Base-by-base conservation (phyloP, 176 grass and related monocot species). In the Lolium multiflorum region DNA sequence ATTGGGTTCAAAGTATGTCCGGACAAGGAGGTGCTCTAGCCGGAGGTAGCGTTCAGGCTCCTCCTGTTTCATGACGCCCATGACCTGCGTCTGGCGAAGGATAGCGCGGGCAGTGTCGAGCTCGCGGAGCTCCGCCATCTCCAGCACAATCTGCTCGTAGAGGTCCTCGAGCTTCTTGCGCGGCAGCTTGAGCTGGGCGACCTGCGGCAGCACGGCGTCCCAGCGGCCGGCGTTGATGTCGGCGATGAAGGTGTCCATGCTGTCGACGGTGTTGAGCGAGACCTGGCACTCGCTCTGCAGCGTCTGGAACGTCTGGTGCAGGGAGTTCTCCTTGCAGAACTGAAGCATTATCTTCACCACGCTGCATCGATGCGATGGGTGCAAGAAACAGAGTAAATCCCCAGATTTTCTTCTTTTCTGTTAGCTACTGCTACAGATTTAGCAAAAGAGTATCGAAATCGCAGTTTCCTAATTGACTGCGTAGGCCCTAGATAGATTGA, bases 21-120 rank as follows among this genome's bases (percentile, higher is more conserved):
- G 92, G 54, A 96, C 97, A 79, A 96, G 87, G 79, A 99, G 92
- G 81, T 99, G 97, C 85, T 99, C 97, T 25, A 96, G 94, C 78
- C 94, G 89, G 39, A 99, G 86, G 84, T 99, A 99, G 51, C 94
- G 93, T 79, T 99, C 94, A 1, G 97, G 97, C 82, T 99, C 94
- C 85, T 96, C 97, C 92, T 99, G 97, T 82, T 99, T 96, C 97
- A 99, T 99, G 20, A 99, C 79, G 26, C 97, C 97, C 97, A 99
- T 99, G 57, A 94, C 97, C 76, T 96, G 97, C 24, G 97, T 99
- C 84, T 99, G 97, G 48, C 94, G 91, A 56, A 99, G 92, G 81
- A 99, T 99, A 77, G 94, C 88, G 20, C 94, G 92, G 20, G 97
- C 94, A 0, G 94, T 99, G 60, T 99, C 94, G 7, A 99, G 88